Evolutionary conservation across 2,329 filamentous ascomycete genomes (phyloP).

Genomic region (Colletotrichum sp.): DNA sequence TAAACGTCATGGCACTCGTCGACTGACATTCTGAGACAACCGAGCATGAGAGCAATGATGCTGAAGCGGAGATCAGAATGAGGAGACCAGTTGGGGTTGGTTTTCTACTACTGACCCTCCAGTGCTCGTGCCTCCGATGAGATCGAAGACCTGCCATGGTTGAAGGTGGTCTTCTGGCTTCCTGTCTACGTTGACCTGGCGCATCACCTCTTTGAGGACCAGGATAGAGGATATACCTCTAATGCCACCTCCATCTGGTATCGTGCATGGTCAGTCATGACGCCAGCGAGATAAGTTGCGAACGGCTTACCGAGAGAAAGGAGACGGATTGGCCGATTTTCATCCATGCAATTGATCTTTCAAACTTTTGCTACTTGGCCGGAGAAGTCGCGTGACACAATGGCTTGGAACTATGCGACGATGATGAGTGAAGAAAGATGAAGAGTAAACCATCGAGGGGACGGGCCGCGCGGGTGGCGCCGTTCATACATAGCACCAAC

Average conservation of each 20-base stretch:
- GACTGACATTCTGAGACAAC: slow-evolving; percentile 25
- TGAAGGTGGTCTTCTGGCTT: slow-evolving; percentile 1
- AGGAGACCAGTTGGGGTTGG: accelerated
- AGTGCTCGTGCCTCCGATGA: slow-evolving; percentile 23
- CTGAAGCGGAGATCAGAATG: neutral
- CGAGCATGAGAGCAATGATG: slow-evolving; percentile 28
- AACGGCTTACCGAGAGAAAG: neutral
- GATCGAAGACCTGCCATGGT: slow-evolving; percentile 23
- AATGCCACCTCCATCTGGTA: slow-evolving; percentile 20
- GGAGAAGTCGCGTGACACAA: accelerated
- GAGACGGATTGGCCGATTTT: neutral
- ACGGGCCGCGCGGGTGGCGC: neutral
- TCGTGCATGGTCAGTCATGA: neutral
- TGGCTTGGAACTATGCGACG: accelerated
- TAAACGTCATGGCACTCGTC: slow-evolving; percentile 26
- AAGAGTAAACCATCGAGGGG: neutral
- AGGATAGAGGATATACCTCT: slow-evolving; percentile 16
- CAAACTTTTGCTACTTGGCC: no score
- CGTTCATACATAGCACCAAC: neutral
- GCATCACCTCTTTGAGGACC: slow-evolving; percentile 20
- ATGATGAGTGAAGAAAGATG: neutral
- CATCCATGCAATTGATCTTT: no score
- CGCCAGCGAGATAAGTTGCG: accelerated
- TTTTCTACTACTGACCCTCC: neutral
- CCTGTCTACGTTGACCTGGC: slow-evolving; percentile 4